Base-by-base conservation (phyloP, 169 alveolate species). In the Plasmodium berghei region DNA sequence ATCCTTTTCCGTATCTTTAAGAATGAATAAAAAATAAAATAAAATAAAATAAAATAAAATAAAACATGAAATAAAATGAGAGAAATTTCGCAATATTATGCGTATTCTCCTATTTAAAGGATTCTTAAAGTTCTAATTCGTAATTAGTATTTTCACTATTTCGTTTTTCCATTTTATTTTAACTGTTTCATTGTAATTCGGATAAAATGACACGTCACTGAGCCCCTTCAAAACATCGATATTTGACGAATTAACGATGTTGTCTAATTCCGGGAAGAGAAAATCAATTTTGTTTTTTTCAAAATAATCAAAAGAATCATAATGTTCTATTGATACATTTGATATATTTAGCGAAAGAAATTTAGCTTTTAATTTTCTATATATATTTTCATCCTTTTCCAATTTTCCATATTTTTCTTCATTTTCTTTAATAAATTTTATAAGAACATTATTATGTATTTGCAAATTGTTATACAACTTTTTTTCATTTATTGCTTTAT, bases 281-380 rank as follows among this genome's bases (percentile, higher is more conserved):
- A 80, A 80, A 59, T 80, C 90, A 49, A 80, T 80, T 80, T 80
- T 80, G 46, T 66, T 80, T 70, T 80, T 80, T 80, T 80, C 90
- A 70, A 54, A 80, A 28, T 66, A 64, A 80, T 66, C 16, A 80
- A 80, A 80, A 58, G 90, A 80, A 66, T 46, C 73, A 26, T 80
- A 80, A 72, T 80, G 83, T 5, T 66, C 90, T 72, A 80, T 80
- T 67, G 26, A 40, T n/a, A 80, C 72, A 80, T 59, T 48, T 80
- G 90, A 66, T n/a, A 80, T 61, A 42, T 80, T 80, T 24, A 80
- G 48, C n/a, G 90, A 80, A 34, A 70, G 54, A 18, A 80, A 66
- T 28, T 59, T 69, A 9, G 85, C 20, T 61, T 80, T 80, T 80
- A 80, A 18, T 26, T 80, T 80, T 20, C 66, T 80, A 70, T 80